phyloP scores from a whole-genome alignment of 2,329 filamentous ascomycete genomes.

The Trichophyton benhamiae region DNA sequence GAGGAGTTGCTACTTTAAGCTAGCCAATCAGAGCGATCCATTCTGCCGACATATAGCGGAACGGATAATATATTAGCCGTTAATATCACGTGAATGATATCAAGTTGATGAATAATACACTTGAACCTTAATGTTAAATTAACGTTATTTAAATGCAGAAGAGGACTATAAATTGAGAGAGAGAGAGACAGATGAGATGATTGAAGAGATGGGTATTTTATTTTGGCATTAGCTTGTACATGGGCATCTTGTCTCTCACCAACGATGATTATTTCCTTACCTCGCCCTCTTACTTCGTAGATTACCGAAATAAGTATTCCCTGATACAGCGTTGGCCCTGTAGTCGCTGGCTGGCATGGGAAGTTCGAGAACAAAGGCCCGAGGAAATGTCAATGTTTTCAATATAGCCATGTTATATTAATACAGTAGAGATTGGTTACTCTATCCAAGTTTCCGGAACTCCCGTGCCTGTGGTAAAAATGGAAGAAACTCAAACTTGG shows the following conservation, averaged over 20 bases:
- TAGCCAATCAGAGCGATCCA: not conserved
- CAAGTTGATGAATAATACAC: not conserved
- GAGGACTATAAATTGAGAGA: not conserved
- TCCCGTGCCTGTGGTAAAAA: not conserved
- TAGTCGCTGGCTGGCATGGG: no score
- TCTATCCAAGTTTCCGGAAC: no score
- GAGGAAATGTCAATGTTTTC: no score
- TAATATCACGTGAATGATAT: not conserved
- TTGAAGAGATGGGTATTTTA: not conserved
- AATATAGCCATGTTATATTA: no score
- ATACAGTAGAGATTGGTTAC: no score
- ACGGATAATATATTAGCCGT: not conserved
- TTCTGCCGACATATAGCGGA: not conserved
- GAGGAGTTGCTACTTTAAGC: not conserved
- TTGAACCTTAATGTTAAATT: not conserved
- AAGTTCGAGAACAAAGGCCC: no score
- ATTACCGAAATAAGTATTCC: no score
- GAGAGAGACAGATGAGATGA: not conserved
- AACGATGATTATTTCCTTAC: no score
- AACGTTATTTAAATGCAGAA: not conserved
- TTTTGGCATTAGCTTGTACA: not conserved
- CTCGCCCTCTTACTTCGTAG: no score
- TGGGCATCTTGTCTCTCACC: no score
- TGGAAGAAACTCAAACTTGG: not conserved
- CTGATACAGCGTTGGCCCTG: no score